Conservation (phyloP, 2,329 filamentous ascomycete genomes). For the Monosporascus cannonballus region DNA sequence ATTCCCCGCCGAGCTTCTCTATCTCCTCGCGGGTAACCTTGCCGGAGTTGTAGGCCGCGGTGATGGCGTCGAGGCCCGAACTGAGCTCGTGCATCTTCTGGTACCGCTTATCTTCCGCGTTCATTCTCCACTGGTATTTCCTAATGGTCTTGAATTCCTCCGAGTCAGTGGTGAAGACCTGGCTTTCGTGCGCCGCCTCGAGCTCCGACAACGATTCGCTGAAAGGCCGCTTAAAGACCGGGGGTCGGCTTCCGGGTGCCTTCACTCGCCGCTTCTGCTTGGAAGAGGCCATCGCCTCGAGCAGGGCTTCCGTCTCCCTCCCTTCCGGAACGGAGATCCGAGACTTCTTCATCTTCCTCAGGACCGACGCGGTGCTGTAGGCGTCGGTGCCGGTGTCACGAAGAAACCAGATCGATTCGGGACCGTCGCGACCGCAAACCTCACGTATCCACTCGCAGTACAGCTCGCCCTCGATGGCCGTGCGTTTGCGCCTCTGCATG, state of each 20-base stretch:
- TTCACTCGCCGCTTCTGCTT: neutral
- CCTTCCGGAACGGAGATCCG: constrained; percentile 38
- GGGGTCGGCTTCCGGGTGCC: constrained; percentile 14
- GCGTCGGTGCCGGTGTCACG: constrained; percentile 44
- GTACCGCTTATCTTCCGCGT: constrained; percentile 11
- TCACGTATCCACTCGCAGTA: constrained; percentile 54
- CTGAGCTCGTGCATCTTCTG: constrained; percentile 1
- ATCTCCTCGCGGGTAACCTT: constrained; percentile 18
- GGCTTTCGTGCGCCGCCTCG: constrained; percentile 19
- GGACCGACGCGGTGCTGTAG: constrained; percentile 33
- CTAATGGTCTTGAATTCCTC: constrained; percentile 11
- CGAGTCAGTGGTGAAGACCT: constrained; percentile 11
- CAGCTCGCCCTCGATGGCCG: constrained; percentile 54
- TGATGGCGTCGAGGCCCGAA: constrained; percentile 5
- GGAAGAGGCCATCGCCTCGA: constrained; percentile 14
- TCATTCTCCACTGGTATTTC: constrained; percentile 13
- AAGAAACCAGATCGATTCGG: constrained; percentile 16
- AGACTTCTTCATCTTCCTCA: constrained; percentile 40
- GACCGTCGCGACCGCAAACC: constrained; percentile 40
- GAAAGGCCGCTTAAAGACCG: constrained; percentile 30
- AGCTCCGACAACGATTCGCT: constrained; percentile 33
- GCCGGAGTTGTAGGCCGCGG: constrained; percentile 6
- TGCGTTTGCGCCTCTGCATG: constrained; percentile 48
- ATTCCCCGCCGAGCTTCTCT: constrained; percentile 24
- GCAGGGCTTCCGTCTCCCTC: constrained; percentile 32